phyloP scores from a whole-genome alignment of 768 basidiomycete genomes.

The Auriscalpium orientale region DNA sequence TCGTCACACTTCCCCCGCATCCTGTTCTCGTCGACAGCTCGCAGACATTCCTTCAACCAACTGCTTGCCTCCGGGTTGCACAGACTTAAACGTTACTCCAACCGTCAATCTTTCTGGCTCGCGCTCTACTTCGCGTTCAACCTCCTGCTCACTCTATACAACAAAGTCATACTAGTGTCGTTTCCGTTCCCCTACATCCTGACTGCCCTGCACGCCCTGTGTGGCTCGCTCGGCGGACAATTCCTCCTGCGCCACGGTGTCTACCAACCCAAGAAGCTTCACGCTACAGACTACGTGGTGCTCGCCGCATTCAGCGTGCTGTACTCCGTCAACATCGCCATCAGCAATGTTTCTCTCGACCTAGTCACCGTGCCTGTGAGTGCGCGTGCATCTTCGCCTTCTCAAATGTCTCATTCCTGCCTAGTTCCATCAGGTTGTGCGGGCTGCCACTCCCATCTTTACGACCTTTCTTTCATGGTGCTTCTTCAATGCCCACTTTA shows the following conservation, averaged over 20 bases:
- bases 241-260: constrained; percentile 48
- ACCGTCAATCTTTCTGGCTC: constrained; percentile 49
- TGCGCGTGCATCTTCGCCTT: constrained; percentile 13
- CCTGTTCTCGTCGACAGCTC: neutral
- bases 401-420: neutral
- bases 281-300: constrained; percentile 44
- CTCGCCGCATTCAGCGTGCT: constrained; percentile 80
- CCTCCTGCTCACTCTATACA: constrained; percentile 87
- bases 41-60: neutral
- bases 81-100: neutral
- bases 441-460: constrained; percentile 89
- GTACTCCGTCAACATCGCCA: constrained; percentile 90
- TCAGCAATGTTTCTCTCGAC: constrained; percentile 86
- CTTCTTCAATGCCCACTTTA: constrained; percentile 58
- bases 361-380: constrained; percentile 86
- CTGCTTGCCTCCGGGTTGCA: neutral
- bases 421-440: constrained; percentile 96
- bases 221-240: constrained; percentile 76
- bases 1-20: constrained; percentile 20
- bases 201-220: constrained; percentile 86
- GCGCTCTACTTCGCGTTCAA: constrained; percentile 84
- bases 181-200: constrained; percentile 97
- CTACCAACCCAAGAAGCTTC: constrained; percentile 52
- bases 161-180: constrained; percentile 84
- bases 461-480: constrained; percentile 70